phyloP scores from a whole-genome alignment of 305 asterid species.

The Fraxinus floribunda region DNA sequence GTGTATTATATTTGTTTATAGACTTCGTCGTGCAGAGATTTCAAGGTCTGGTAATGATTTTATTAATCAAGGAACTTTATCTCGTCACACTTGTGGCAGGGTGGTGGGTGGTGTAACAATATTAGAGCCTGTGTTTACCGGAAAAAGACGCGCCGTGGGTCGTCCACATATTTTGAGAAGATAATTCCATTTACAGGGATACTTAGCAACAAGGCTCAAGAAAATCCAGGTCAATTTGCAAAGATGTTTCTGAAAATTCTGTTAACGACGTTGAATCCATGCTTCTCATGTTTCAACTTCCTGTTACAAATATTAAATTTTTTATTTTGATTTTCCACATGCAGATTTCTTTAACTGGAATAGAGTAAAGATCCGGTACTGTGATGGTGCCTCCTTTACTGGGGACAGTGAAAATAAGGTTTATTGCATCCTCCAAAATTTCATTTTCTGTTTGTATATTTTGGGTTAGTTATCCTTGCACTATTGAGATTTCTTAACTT shows the following conservation, averaged over 20 bases:
- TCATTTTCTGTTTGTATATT: background rate
- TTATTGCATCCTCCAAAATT: constrained; percentile 4
- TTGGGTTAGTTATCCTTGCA: background rate
- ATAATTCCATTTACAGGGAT: constrained; percentile 54
- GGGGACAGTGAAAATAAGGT: constrained; percentile 64
- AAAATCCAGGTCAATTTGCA: constrained; percentile 46
- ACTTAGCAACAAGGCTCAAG: constrained; percentile 55
- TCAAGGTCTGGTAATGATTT: background rate
- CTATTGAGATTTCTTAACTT: background rate
- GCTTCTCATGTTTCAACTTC: background rate
- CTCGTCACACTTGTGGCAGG: constrained; percentile 37
- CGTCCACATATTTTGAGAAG: constrained; percentile 51
- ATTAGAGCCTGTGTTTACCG: constrained; percentile 53
- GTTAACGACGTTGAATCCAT: background rate
- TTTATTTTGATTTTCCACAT: background rate
- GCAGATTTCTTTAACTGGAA: constrained; percentile 74
- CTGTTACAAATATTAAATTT: background rate
- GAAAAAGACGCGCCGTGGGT: constrained; percentile 55
- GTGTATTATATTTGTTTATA: background rate
- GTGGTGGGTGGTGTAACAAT: constrained; percentile 72
- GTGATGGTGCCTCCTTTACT: constrained; percentile 69
- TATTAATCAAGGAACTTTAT: constrained; percentile 1
- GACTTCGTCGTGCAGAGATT: background rate
- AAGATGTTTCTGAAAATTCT: background rate
- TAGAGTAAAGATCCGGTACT: constrained; percentile 59